Evolutionary conservation across 1,139 yeast genomes (phyloP).

Genomic region (Pneumocystis canis): DNA sequence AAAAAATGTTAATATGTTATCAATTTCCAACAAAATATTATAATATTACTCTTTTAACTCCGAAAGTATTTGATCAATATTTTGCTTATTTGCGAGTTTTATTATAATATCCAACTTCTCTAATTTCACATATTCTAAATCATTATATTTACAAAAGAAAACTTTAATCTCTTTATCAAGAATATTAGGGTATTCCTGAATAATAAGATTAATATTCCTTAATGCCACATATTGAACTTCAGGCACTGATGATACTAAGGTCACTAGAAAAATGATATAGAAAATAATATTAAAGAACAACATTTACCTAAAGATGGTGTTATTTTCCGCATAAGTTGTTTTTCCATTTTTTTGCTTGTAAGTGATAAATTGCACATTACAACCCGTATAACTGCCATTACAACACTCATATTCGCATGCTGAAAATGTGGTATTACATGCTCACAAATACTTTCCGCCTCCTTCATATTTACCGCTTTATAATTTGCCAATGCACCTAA

Average conservation of each 20-base stretch:
- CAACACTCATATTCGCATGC: slow-evolving; percentile 94
- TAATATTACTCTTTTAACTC: slow-evolving; percentile 65
- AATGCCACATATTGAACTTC: slow-evolving; percentile 94
- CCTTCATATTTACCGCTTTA: slow-evolving; percentile 38
- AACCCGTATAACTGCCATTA: slow-evolving; percentile 71
- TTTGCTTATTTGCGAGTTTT: slow-evolving; percentile 59
- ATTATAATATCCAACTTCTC: slow-evolving; percentile 88
- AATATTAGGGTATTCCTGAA: slow-evolving; percentile 75
- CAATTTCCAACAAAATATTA: background rate
- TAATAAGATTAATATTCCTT: slow-evolving; percentile 75
- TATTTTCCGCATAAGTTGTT: slow-evolving; percentile 48
- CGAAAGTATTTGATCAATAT: slow-evolving; percentile 54
- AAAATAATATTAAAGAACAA: background rate
- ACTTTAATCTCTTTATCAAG: slow-evolving; percentile 72
- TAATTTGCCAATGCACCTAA: slow-evolving; percentile 69
- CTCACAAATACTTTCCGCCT: slow-evolving; percentile 77
- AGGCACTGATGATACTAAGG: slow-evolving; percentile 72
- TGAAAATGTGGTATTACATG: slow-evolving; percentile 90
- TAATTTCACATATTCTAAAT: slow-evolving; percentile 81
- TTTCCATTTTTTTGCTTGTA: slow-evolving; percentile 33
- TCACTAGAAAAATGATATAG: slow-evolving; percentile 35
- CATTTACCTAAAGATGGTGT: slow-evolving; percentile 46
- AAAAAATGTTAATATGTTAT: background rate
- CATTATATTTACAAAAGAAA: slow-evolving; percentile 85
- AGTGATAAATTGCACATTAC: slow-evolving; percentile 57